Evolutionary conservation across 352 stramenopile genomes (phyloP), one percentile per base, ranked within the genome.

Genomic region (Phytophthora constricta): DNA sequence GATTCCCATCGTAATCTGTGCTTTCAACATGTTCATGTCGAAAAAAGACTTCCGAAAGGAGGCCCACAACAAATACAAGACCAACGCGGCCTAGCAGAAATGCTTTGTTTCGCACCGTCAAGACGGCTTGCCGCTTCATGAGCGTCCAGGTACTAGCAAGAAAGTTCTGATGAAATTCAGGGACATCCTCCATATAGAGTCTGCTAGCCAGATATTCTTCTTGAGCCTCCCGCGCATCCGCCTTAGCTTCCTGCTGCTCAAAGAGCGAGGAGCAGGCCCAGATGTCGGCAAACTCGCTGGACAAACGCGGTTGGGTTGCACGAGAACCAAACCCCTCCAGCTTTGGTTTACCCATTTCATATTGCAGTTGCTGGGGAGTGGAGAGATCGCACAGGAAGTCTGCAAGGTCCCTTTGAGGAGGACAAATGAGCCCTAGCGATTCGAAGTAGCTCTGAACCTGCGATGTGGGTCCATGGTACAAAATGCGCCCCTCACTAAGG

Each of bases 1-100:
- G 28, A 96, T 71, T 42, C 92, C 89, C 34, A 96, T 76, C 4
- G 88, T 58, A n/a, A 84, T 58, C 52, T 87, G 76, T 41, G 73
- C 59, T 48, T 86, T 68, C 3, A 37, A 45, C 11, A 65, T 22
- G 25, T 86, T 70, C n/a, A 85, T 65, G 27, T 84, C n/a, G 34
- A 34, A 72, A 84, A 55, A 84, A 89, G 50, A n/a, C 47, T 70
- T 11, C 63, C 63, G 65, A 77, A 84, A 5, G 86, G n/a, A 85
- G 48, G 1, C 70, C 79, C 54, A 86, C 79, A 28, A 88, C 61
- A 16, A 75, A 16, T 25, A 80, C 70, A 20, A 83, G 53, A 25
- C 80, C 28, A 11, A 62, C n/a, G 17, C 77, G 71, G 17, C 77
- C 76, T 17, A 64, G 60, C 23, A 88, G 50, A 19, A 86, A 83